Conservation (phyloP, 495 filamentous ascomycete genomes). For the Penicillium cataractarum region DNA sequence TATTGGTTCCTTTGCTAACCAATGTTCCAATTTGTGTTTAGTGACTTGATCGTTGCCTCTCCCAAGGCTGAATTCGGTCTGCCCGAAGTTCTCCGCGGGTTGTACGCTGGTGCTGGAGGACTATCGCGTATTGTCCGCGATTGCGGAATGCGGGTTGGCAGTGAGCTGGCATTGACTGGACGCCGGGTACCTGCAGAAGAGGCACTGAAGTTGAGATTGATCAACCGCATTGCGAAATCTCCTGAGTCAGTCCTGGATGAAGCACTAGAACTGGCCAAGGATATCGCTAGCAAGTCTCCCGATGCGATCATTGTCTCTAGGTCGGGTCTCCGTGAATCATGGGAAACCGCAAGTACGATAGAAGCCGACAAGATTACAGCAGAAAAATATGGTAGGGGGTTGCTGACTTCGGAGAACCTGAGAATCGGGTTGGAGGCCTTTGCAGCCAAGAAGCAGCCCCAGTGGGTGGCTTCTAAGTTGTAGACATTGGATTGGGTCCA, state of each 20-base stretch:
- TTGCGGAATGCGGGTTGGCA: constrained; percentile 64
- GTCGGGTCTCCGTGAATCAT: constrained; percentile 65
- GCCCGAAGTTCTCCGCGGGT: constrained; percentile 61
- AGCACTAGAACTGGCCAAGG: constrained; percentile 27
- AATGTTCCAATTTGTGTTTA: constrained; percentile 1
- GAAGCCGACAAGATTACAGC: constrained; percentile 56
- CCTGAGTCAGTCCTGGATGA: constrained; percentile 48
- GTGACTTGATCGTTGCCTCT: constrained; percentile 65
- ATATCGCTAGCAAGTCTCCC: constrained; percentile 55
- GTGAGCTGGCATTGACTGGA: constrained; percentile 68
- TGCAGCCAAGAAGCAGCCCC: constrained; percentile 69
- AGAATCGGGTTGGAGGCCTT: constrained; percentile 75
- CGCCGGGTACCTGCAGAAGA: constrained; percentile 55
- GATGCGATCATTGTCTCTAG: constrained; percentile 69
- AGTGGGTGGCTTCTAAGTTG: constrained; percentile 50
- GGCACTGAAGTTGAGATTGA: constrained; percentile 52
- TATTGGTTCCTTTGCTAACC: neutral
- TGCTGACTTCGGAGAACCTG: constrained; percentile 59
- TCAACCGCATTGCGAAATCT: constrained; percentile 36
- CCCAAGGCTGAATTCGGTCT: constrained; percentile 58
- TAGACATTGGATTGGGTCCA: neutral
- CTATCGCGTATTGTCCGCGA: constrained; percentile 66
- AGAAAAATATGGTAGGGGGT: constrained; percentile 56
- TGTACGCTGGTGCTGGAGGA: constrained; percentile 67
- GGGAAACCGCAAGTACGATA: constrained; percentile 68